Conservation (phyloP, 257 asterid genomes). For the Solanum stenotomum region DNA sequence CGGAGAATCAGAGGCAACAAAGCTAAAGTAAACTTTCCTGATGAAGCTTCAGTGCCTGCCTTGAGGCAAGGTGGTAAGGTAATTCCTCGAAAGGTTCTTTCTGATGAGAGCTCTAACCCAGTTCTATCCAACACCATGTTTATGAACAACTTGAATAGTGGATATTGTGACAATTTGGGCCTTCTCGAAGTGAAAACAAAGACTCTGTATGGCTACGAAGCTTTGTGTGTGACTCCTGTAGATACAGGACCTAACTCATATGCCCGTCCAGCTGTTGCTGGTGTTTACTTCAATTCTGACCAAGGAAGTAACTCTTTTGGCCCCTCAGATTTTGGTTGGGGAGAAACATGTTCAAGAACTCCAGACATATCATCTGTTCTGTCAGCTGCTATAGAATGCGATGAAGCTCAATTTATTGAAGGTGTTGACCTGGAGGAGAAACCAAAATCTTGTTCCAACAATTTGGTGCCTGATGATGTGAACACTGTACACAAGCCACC, state of each 20-base stretch:
- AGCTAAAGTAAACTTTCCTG: slow-evolving; percentile 27
- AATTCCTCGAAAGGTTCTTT: slow-evolving; percentile 18
- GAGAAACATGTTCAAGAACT: slow-evolving; percentile 49
- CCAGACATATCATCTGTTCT: slow-evolving; percentile 72
- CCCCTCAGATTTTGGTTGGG: slow-evolving; percentile 71
- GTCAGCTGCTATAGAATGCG: slow-evolving; percentile 43
- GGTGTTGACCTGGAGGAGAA: slow-evolving; percentile 40
- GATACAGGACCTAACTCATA: slow-evolving; percentile 29
- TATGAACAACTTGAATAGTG: not conserved
- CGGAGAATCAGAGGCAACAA: slow-evolving; percentile 20
- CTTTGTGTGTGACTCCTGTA: slow-evolving; percentile 20
- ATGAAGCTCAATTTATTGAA: slow-evolving; percentile 33
- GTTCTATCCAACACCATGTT: not conserved
- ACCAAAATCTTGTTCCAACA: slow-evolving; percentile 25
- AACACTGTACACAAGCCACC: slow-evolving; percentile 9
- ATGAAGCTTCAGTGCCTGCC: slow-evolving; percentile 17
- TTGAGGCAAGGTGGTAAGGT: slow-evolving; percentile 23
- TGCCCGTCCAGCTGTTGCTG: slow-evolving; percentile 24
- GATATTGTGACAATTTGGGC: slow-evolving; percentile 21
- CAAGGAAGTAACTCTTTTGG: slow-evolving; percentile 76
- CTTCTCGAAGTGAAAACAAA: slow-evolving; percentile 48
- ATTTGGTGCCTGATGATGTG: slow-evolving; percentile 9
- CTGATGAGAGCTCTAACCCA: slow-evolving; percentile 8
- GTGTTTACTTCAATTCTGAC: slow-evolving; percentile 55
- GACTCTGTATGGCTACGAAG: slow-evolving; percentile 25